Conservation (phyloP, 2,329 filamentous ascomycete genomes). For the Colletotrichum scovillei region DNA sequence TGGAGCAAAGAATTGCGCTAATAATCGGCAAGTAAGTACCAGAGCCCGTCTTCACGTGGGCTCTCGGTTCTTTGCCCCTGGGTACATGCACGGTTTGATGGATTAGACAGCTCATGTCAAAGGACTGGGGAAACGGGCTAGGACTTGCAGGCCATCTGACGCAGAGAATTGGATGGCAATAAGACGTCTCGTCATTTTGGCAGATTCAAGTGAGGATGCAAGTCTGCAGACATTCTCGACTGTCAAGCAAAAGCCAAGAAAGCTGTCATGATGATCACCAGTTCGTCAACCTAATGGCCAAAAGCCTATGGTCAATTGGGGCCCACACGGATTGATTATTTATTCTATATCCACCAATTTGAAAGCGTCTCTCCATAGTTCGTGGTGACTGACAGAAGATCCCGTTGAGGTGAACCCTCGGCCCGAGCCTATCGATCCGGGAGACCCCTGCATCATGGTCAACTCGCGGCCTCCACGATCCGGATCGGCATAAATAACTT, state of each 20-base stretch:
- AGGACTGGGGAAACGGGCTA: background rate
- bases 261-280: background rate
- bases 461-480: background rate
- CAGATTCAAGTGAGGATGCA: background rate
- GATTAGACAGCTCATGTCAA: conserved; percentile 3
- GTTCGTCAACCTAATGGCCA: background rate
- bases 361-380: background rate
- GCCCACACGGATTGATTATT: background rate
- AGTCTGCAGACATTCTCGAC: background rate
- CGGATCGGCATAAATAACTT: no score
- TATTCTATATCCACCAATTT: background rate
- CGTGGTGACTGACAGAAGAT: background rate
- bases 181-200: background rate
- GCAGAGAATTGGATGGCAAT: background rate
- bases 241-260: background rate
- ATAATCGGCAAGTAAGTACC: background rate
- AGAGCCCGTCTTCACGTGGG: conserved; percentile 19
- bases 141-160: no score
- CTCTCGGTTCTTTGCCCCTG: conserved; percentile 9
- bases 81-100: conserved; percentile 1
- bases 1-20: background rate
- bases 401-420: no score
- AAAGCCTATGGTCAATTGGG: background rate
- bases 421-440: background rate
- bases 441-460: background rate